Percentiles rank a stretch among this genome's conserved stretches.
Evolutionary conservation across 2,329 filamentous ascomycete species (phyloP).

Genomic region (Atkinsonella hypoxylon): DNA sequence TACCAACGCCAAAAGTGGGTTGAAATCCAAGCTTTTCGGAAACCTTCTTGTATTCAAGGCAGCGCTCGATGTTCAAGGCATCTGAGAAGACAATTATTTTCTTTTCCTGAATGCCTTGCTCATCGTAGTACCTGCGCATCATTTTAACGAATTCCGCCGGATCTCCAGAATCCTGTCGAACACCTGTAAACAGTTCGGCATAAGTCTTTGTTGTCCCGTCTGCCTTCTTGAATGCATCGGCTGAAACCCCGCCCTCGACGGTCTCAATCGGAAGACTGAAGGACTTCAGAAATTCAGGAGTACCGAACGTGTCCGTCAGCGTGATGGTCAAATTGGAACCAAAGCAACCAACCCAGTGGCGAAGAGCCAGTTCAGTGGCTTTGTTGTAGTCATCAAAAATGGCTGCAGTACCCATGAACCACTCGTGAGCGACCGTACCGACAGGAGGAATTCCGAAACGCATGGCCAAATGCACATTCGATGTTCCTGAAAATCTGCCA

Average conservation of each 20-base stretch:
- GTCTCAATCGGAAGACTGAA: conserved; percentile 56
- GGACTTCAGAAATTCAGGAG: conserved; percentile 71
- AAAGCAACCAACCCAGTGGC: conserved; percentile 86
- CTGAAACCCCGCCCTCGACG: conserved; percentile 28
- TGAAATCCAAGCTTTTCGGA: conserved; percentile 72
- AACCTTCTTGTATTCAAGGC: conserved; percentile 77
- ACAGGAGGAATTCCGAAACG: conserved; percentile 74
- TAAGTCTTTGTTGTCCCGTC: conserved; percentile 48
- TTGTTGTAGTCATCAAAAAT: conserved; percentile 74
- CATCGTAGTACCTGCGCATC: conserved; percentile 72
- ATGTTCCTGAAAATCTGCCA: conserved; percentile 76
- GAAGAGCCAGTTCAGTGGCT: conserved; percentile 73
- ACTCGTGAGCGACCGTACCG: conserved; percentile 88
- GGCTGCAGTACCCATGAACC: conserved; percentile 98
- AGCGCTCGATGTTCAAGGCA: conserved; percentile 81
- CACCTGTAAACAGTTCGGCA: conserved; percentile 70
- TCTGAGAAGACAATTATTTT: conserved; percentile 95
- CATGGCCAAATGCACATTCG: conserved; percentile 96
- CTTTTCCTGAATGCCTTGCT: conserved; percentile 60
- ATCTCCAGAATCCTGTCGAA: conserved; percentile 85
- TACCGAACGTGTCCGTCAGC: conserved; percentile 93
- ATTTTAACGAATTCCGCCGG: conserved; percentile 66
- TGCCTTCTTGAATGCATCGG: conserved; percentile 28
- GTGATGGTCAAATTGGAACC: conserved; percentile 77
- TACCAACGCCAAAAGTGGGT: conserved; percentile 87